phyloP scores from a whole-genome alignment of 1,284 basidiomycete genomes.

The Tilletia horrida region DNA sequence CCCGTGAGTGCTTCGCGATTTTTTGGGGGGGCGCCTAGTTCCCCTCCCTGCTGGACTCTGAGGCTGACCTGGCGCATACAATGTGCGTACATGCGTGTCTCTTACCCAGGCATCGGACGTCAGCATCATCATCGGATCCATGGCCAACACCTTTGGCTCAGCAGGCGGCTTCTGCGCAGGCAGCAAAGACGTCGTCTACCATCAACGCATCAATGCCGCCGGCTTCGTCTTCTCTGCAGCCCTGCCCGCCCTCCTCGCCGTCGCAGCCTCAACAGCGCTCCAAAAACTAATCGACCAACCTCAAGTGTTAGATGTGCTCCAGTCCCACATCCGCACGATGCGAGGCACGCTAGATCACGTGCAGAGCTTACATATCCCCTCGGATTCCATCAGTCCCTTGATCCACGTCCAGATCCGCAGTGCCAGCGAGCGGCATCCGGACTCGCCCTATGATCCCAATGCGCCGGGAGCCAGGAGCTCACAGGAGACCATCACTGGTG shows the following conservation, averaged over 20 bases:
- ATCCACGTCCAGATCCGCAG: constrained; percentile 74
- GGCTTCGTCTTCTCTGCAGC: constrained; percentile 95
- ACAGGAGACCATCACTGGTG: not conserved
- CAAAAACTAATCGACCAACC: constrained; percentile 66
- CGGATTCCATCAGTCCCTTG: constrained; percentile 77
- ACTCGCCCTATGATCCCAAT: constrained; percentile 29
- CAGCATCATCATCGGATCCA: constrained; percentile 69
- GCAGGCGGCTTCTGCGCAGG: constrained; percentile 95
- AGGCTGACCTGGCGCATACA: not conserved
- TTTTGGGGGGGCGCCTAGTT: not conserved
- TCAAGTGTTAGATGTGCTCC: constrained; percentile 69
- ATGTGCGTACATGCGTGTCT: not conserved
- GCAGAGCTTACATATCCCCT: constrained; percentile 75
- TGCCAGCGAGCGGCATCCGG: constrained; percentile 43
- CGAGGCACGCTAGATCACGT: constrained; percentile 72
- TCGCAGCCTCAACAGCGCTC: constrained; percentile 80
- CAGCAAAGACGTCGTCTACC: constrained; percentile 74
- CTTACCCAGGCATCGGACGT: constrained; percentile 57
- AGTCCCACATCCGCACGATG: constrained; percentile 74
- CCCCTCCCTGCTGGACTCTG: not conserved
- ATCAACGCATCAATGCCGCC: constrained; percentile 94
- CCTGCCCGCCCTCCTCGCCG: constrained; percentile 83
- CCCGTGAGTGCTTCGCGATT: constrained; percentile 56
- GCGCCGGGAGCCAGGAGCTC: constrained; percentile 23
- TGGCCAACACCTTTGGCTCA: constrained; percentile 78